These are phyloP conservation scores for Fragosphaeria purpurea DNA, from an alignment of 2,329 filamentous ascomycete genomes.

Conservation along the genomic window DNA sequence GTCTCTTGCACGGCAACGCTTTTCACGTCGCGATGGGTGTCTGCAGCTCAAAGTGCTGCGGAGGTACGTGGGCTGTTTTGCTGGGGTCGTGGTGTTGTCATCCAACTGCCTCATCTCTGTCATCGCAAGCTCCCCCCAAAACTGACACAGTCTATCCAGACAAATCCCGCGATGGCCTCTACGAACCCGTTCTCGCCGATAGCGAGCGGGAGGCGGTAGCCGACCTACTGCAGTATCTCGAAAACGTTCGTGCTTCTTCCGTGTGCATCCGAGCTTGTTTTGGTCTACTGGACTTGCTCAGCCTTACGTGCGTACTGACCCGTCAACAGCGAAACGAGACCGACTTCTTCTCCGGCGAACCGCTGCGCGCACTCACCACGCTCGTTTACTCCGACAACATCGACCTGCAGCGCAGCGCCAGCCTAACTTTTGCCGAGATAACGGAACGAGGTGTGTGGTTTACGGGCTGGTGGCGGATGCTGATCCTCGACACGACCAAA, in stretches of 20 bases:
- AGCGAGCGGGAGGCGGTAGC: conserved; percentile 95
- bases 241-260: conserved; percentile 59
- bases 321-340: conserved; percentile 72
- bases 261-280: too few species aligned
- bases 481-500: too few species aligned
- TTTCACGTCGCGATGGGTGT: conserved; percentile 41
- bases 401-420: conserved; percentile 92
- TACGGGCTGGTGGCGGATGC: too few species aligned
- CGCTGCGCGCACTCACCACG: conserved; percentile 84
- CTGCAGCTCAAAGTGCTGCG: conserved; percentile 54
- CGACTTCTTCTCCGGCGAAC: conserved; percentile 96
- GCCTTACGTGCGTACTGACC: conserved; percentile 19
- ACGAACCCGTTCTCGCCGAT: conserved; percentile 83
- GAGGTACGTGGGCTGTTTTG: conserved; percentile 27
- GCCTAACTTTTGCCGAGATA: conserved; percentile 96
- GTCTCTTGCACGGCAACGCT: too few species aligned
- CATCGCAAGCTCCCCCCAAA: too few species aligned
- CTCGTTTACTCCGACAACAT: conserved; percentile 98
- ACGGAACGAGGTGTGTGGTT: conserved; percentile 75
- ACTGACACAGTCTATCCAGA: conserved; percentile 31
- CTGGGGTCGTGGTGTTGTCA: too few species aligned
- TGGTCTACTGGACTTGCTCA: not conserved
- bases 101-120: not conserved
- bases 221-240: conserved; percentile 87
- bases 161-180: conserved; percentile 69